Percentiles rank a stretch among this genome's conserved stretches.
phyloP scores from a whole-genome alignment of 148 eudicot species.

The Diospyros kaki region DNA sequence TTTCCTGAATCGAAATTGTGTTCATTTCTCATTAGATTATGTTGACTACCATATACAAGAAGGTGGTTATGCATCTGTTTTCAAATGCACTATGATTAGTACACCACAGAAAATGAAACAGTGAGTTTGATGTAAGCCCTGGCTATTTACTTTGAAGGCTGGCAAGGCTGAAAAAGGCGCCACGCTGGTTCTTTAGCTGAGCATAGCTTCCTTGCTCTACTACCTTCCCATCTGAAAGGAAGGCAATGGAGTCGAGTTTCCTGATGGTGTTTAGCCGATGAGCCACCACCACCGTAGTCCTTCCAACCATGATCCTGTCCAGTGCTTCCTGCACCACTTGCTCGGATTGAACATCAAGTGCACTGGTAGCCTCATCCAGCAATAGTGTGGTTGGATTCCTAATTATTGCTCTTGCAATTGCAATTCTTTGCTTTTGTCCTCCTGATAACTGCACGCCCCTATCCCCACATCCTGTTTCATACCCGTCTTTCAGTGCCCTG shows the following conservation, averaged over 20 bases:
- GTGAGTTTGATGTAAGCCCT: background rate
- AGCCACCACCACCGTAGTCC: constrained; percentile 84
- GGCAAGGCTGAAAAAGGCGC: constrained; percentile 79
- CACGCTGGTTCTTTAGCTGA: constrained; percentile 61
- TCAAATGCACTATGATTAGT: too few species aligned
- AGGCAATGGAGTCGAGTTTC: constrained; percentile 62
- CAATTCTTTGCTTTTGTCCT: constrained; percentile 79
- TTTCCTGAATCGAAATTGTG: too few species aligned
- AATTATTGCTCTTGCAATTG: constrained; percentile 80
- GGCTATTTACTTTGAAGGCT: constrained; percentile 41
- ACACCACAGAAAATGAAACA: too few species aligned
- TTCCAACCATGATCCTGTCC: constrained; percentile 67
- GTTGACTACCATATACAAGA: too few species aligned
- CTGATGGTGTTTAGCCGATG: constrained; percentile 85
- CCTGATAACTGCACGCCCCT: constrained; percentile 85
- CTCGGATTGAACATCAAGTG: constrained; percentile 80
- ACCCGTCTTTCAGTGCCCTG: constrained; percentile 74
- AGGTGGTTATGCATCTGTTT: too few species aligned
- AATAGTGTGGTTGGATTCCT: constrained; percentile 61
- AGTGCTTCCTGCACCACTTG: constrained; percentile 80
- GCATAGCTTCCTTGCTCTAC: constrained; percentile 58
- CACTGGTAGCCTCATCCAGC: constrained; percentile 90
- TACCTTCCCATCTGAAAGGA: constrained; percentile 72
- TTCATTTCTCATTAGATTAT: too few species aligned
- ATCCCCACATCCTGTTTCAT: constrained; percentile 83